phyloP scores from a whole-genome alignment of 2,329 filamentous ascomycete species.

The Rhytidhysteron rufulum region DNA sequence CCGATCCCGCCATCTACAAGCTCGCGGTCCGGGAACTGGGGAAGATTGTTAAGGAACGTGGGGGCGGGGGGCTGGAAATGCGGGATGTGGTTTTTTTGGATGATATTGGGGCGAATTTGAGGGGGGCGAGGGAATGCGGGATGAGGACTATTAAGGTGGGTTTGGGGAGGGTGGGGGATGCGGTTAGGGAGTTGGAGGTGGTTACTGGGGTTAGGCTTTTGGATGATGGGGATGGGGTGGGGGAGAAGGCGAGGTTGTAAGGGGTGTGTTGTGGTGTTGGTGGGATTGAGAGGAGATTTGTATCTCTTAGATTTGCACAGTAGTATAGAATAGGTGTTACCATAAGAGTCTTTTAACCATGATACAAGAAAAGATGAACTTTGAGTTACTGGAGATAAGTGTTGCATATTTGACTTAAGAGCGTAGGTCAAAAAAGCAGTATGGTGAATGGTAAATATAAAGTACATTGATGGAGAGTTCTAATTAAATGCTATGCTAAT shows the following conservation, averaged over 20 bases:
- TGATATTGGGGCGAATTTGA: slow-evolving; percentile 91
- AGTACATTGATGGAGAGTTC: too few species aligned
- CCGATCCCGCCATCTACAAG: slow-evolving; percentile 76
- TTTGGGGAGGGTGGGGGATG: slow-evolving; percentile 72
- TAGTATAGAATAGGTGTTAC: too few species aligned
- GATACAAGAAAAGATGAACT: too few species aligned
- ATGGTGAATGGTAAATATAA: too few species aligned
- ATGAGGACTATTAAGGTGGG: slow-evolving; percentile 82
- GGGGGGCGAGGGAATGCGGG: slow-evolving; percentile 69
- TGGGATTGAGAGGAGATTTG: slow-evolving; percentile 14
- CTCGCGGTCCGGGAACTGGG: slow-evolving; percentile 66
- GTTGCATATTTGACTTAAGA: too few species aligned
- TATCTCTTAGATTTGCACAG: too few species aligned
- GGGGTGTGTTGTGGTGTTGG: slow-evolving; percentile 60
- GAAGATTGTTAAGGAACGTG: slow-evolving; percentile 56
- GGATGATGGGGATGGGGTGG: slow-evolving; percentile 40
- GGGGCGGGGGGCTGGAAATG: slow-evolving; percentile 51
- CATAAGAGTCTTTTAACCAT: too few species aligned
- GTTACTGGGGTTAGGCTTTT: slow-evolving; percentile 66
- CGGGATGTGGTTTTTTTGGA: slow-evolving; percentile 82
- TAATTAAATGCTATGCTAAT: too few species aligned
- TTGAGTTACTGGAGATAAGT: too few species aligned
- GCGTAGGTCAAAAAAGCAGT: too few species aligned
- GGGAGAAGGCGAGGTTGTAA: slow-evolving; percentile 70
- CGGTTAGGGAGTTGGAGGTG: slow-evolving; percentile 75